phyloP scores from a whole-genome alignment of 768 basidiomycete species.

The Pisolithus marmoratus region DNA sequence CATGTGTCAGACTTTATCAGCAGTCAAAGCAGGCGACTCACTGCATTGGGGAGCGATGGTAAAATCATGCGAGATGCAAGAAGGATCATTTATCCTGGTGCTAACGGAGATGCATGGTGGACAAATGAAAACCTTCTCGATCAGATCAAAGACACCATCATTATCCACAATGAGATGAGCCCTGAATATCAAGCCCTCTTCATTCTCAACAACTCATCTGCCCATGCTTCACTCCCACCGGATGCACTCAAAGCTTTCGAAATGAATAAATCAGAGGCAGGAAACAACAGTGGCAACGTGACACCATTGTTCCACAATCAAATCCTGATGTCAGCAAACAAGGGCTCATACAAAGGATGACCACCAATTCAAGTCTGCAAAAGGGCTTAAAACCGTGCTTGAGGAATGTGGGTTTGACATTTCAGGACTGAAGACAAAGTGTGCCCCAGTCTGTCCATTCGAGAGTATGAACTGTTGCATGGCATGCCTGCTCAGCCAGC shows the following conservation, averaged over 20 bases:
- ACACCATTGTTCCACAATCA: constrained; percentile 18
- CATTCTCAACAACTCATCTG: constrained; percentile 8
- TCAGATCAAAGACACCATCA: constrained; percentile 3
- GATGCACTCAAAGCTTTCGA: constrained; percentile 22
- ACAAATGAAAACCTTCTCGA: constrained; percentile 2
- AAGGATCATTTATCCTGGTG: constrained; percentile 13
- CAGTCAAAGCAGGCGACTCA: constrained; percentile 18
- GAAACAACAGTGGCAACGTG: constrained; percentile 13
- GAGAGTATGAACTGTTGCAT: constrained; percentile 21
- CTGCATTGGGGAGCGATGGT: background rate
- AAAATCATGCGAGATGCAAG: constrained; percentile 12
- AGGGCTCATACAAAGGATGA: constrained; percentile 32
- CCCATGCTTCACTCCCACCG: constrained; percentile 3
- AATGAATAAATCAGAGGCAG: constrained; percentile 22
- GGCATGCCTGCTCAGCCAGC: constrained; percentile 19
- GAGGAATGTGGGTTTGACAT: constrained; percentile 37
- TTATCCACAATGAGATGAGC: constrained; percentile 32
- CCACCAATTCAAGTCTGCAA: constrained; percentile 12
- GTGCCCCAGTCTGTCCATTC: constrained; percentile 19
- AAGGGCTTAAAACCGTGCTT: constrained; percentile 5
- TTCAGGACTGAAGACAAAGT: constrained; percentile 27
- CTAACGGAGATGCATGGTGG: constrained; percentile 13
- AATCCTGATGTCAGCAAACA: constrained; percentile 7
- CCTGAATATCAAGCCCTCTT: constrained; percentile 16
- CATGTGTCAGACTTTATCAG: constrained; percentile 37